Evolutionary conservation across 1,284 basidiomycete species (phyloP).

Genomic region (Apiotrichum sp.): DNA sequence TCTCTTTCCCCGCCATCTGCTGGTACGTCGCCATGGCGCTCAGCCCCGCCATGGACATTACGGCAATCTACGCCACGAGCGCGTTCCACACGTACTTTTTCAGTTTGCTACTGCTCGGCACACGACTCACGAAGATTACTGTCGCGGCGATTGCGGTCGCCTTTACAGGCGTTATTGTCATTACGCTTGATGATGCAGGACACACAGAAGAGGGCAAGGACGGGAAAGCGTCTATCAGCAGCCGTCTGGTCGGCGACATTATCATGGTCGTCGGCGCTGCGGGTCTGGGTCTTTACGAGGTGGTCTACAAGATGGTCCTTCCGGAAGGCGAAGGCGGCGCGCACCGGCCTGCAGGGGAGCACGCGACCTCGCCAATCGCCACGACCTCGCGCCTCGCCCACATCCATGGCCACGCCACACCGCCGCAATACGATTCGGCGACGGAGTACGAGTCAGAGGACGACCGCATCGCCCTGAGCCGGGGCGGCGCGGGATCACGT

Average conservation of each 20-base stretch:
- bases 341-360: neutral
- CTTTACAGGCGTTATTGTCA: constrained; percentile 41
- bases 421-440: neutral
- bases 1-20: constrained; percentile 32
- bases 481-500: neutral
- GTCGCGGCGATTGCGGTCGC: constrained; percentile 39
- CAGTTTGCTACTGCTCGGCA: constrained; percentile 37
- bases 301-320: constrained; percentile 46
- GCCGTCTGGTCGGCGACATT: constrained; percentile 38
- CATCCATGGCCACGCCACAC: constrained; percentile 3
- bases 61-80: constrained; percentile 39
- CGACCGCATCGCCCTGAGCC: constrained; percentile 8
- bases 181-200: constrained; percentile 32
- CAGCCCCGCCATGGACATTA: constrained; percentile 37
- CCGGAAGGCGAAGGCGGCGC: constrained; percentile 40
- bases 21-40: constrained; percentile 42
- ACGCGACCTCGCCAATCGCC: neutral
- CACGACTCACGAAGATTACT: constrained; percentile 34
- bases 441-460: constrained; percentile 6
- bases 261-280: constrained; percentile 45
- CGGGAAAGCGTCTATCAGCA: constrained; percentile 1
- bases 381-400: neutral
- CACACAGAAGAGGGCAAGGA: constrained; percentile 1
- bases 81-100: constrained; percentile 42
- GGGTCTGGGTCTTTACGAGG: constrained; percentile 45